Percentiles rank a stretch among this genome's conserved stretches.
phyloP scores from a whole-genome alignment of 2,329 filamentous ascomycete species.

The Trichoderma sp. region DNA sequence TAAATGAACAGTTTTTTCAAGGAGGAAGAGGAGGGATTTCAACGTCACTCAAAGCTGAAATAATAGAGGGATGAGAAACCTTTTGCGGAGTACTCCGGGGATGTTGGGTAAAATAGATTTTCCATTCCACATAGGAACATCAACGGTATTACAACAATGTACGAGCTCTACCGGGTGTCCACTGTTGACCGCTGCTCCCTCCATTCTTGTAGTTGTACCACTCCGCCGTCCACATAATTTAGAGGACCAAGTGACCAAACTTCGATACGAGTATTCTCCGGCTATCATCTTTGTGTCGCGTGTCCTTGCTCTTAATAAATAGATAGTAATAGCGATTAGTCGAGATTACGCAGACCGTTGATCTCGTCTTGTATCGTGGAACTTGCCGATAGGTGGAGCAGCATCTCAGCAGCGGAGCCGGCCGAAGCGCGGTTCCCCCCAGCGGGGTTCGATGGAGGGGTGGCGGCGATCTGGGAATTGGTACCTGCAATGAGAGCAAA shows the following conservation, averaged over 20 bases:
- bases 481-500: not conserved
- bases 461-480: not conserved
- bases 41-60: not conserved
- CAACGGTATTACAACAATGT: not conserved
- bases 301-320: not conserved
- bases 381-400: conserved; percentile 29
- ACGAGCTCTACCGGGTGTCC: too few species aligned
- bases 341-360: not conserved
- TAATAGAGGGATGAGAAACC: not conserved
- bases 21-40: not conserved
- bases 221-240: too few species aligned
- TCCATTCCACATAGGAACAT: conserved; percentile 1
- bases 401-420: conserved; percentile 31
- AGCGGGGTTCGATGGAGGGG: conserved; percentile 23
- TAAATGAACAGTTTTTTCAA: conserved; percentile 8
- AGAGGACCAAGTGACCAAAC: too few species aligned
- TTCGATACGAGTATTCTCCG: not conserved
- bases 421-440: conserved; percentile 32
- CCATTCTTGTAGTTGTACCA: too few species aligned
- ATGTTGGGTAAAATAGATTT: not conserved
- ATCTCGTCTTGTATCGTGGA: conserved; percentile 24
- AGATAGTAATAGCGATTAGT: not conserved
- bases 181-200: not conserved
- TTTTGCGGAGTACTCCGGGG: not conserved
- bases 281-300: not conserved